A percentile compares a stretch with the other conserved stretches of the same genome.
These are phyloP conservation scores for Coniochaeta prunicola DNA, from an alignment of 2,329 filamentous ascomycete genomes.

Conservation along the genomic window DNA sequence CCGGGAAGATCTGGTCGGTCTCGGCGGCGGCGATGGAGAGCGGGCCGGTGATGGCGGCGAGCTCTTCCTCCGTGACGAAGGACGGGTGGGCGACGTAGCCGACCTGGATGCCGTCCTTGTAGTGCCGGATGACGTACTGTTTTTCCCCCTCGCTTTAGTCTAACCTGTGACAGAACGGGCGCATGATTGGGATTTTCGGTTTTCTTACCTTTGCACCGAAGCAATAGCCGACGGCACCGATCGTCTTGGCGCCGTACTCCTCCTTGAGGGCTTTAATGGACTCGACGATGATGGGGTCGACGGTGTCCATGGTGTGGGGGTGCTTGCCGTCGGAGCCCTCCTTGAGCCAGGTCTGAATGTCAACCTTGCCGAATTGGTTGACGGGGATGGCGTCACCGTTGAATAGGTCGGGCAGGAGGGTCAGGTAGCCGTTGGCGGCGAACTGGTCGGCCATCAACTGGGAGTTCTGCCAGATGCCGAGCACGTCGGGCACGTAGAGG, in stretches of 20 bases:
- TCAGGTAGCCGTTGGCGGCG: conserved; percentile 65
- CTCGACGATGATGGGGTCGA: conserved; percentile 40
- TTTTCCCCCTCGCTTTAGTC: background rate
- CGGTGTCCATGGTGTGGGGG: conserved; percentile 35
- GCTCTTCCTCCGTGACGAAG: conserved; percentile 62
- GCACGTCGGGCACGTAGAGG: conserved; percentile 40
- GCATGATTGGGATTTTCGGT: background rate
- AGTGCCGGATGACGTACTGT: conserved; percentile 63
- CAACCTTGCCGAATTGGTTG: conserved; percentile 36
- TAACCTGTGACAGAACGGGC: background rate
- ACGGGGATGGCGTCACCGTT: conserved; percentile 54
- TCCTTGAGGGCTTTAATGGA: conserved; percentile 52
- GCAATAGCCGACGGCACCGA: conserved; percentile 66
- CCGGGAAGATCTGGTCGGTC: conserved; percentile 58
- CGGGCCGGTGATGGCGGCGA: conserved; percentile 57
- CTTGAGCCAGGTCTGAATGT: conserved; percentile 34
- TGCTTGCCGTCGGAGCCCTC: conserved; percentile 39
- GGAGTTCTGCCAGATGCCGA: conserved; percentile 50
- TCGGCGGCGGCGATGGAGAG: conserved; percentile 61
- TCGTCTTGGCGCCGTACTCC: conserved; percentile 45
- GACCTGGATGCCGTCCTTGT: conserved; percentile 55
- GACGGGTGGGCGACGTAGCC: conserved; percentile 73
- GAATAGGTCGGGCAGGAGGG: conserved; percentile 64
- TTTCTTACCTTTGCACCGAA: conserved; percentile 60
- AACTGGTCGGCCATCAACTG: conserved; percentile 67